Evolutionary conservation across 2,329 filamentous ascomycete species (phyloP).

Genomic region (Trichoderma atrobrunneum): DNA sequence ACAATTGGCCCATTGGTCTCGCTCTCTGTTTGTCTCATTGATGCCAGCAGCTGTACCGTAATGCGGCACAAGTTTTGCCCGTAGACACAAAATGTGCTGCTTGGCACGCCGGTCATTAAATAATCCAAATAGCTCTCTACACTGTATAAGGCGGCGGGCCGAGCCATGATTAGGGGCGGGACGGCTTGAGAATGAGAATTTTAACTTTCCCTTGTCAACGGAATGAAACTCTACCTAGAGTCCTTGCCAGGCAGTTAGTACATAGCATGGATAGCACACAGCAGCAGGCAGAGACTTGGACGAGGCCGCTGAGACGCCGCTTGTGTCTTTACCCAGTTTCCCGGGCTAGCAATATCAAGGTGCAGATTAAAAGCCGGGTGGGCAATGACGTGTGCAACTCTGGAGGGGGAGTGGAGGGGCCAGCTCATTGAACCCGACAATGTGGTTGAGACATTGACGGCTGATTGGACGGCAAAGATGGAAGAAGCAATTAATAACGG

Average conservation of each 20-base stretch:
- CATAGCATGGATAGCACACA: not conserved
- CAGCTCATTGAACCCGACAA: constrained; percentile 12
- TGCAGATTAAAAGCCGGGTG: not conserved
- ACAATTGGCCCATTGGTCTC: not conserved
- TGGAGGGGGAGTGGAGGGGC: constrained; percentile 2
- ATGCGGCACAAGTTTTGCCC: not conserved
- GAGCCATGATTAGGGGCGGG: constrained; percentile 14
- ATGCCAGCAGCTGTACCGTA: not conserved
- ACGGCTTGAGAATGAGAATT: not conserved
- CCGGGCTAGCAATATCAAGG: not conserved
- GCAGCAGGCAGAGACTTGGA: not conserved
- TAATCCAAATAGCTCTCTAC: not conserved
- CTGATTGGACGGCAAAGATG: constrained; percentile 12
- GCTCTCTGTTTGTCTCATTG: not conserved
- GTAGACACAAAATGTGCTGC: not conserved
- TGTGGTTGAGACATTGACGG: constrained; percentile 7
- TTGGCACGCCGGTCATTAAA: not conserved
- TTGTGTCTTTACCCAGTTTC: not conserved
- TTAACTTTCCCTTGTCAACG: not conserved
- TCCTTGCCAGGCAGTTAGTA: not conserved
- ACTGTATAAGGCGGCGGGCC: constrained; percentile 2
- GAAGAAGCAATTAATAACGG: constrained; percentile 12
- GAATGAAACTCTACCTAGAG: not conserved
- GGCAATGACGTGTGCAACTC: constrained; percentile 3
- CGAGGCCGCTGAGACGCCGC: not conserved